Base-by-base conservation (phyloP, 2,329 filamentous ascomycete species). In the Pseudogymnoascus pannorum region DNA sequence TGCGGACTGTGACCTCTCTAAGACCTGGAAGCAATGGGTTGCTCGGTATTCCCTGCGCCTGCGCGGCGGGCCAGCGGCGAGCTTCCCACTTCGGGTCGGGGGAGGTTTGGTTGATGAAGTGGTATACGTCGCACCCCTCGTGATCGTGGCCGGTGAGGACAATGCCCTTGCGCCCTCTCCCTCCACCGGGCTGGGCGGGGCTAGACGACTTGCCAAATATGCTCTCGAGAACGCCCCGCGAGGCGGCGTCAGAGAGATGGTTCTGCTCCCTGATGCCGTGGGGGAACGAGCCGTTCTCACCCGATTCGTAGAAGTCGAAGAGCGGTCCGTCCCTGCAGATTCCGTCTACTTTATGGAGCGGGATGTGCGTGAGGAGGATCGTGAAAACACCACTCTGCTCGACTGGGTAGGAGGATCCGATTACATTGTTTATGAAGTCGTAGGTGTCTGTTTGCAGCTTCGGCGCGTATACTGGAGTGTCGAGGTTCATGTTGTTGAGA, bases 141-240 rank as follows among this genome's bases (percentile, higher is more conserved):
- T 99, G 94, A 71, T 99, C 94, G 72, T 99, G 94, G 0, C 94
- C 94, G 57, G 92, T 97, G 38, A 99, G 76, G 24, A 99, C 86
- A 5, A 97, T 76, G 0, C 93, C 92, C 7, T 79, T 81, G 14
- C 91, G 80, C 1, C 91, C 91, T 59, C 76, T 76, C 1, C 91
- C 91, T 9, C 75, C 71, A 0, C 78, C 85, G 0, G 84, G 77
- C 0, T 83, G 87, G 29, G 76, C 73, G 1, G 76, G 68, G 64
- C 89, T 81, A 5, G 82, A 84, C 68, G 79, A 89, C 74, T 94
- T 85, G 9, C 91, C 91, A 66, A 91, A 92, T 2, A 97, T 82
- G 1, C 91, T 90, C 73, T 95, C 87, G 1, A 97, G 76, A n/a
- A 97, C 84, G 1, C 87, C 87, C 59, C 81, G 82, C 68, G 86